These are phyloP conservation scores for Poa pratensis DNA, from an alignment of 176 grass and related monocot genomes.

Conservation along the genomic window DNA sequence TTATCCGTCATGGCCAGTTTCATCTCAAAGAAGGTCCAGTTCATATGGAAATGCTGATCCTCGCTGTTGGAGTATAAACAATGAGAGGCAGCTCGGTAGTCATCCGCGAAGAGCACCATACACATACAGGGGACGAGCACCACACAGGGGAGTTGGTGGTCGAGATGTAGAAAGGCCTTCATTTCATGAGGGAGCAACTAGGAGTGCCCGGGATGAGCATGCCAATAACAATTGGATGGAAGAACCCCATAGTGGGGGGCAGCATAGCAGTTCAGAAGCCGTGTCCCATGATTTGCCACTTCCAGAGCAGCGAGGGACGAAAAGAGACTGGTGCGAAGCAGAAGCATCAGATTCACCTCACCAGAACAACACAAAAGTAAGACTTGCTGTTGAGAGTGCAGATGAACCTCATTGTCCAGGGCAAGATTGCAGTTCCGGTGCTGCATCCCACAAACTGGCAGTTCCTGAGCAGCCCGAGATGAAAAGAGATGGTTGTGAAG, in stretches of 20 bases:
- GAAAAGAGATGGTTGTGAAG: conserved; percentile 35
- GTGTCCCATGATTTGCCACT: neutral
- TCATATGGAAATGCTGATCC: conserved; percentile 38
- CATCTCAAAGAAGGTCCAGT: conserved; percentile 22
- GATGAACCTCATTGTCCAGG: conserved; percentile 10
- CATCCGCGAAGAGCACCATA: neutral
- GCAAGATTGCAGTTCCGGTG: conserved; percentile 10
- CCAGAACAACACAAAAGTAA: conserved; percentile 43
- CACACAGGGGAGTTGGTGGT: conserved; percentile 19
- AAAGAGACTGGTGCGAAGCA: conserved; percentile 41
- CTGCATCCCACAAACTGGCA: neutral
- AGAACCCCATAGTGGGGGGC: conserved; percentile 8
- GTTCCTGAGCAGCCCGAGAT: conserved; percentile 19
- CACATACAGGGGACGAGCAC: neutral
- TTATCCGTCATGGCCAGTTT: neutral
- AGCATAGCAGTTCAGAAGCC: conserved; percentile 11
- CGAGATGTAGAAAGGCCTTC: conserved; percentile 29
- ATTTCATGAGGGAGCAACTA: conserved; percentile 26
- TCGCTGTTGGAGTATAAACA: conserved; percentile 14
- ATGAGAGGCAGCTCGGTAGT: conserved; percentile 25
- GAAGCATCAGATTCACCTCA: conserved; percentile 51
- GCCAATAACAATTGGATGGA: conserved; percentile 22
- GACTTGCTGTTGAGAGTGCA: conserved; percentile 16
- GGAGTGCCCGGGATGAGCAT: conserved; percentile 28
- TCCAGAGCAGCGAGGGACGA: conserved; percentile 38